A percentile compares a stretch with the other conserved stretches of the same genome.
phyloP scores from a whole-genome alignment of 306 rosid species.

The Mimosa bimucronata region DNA sequence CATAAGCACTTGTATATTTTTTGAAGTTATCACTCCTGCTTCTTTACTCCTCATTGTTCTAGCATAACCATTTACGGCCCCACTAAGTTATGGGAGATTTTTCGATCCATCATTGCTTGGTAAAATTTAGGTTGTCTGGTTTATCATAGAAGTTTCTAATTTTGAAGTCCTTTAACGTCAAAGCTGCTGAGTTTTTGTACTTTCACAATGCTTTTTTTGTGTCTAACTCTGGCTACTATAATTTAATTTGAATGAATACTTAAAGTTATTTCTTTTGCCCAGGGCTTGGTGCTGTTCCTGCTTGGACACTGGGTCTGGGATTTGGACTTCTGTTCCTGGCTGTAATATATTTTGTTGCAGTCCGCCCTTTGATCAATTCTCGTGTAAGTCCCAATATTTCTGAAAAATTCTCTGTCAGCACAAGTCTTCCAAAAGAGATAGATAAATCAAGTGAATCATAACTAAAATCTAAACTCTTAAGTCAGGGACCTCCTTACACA shows the following conservation, averaged over 20 bases:
- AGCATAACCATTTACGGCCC: not conserved
- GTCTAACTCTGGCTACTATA: constrained; percentile 5
- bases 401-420: not conserved
- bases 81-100: not conserved
- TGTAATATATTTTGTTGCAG: not conserved
- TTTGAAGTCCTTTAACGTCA: not conserved
- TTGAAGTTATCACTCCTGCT: not conserved
- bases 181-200: not conserved
- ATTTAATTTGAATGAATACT: constrained; percentile 18
- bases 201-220: not conserved
- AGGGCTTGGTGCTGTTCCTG: constrained; percentile 52
- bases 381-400: constrained; percentile 47
- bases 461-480: not conserved
- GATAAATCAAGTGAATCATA: not conserved
- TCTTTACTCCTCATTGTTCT: not conserved
- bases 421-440: not conserved
- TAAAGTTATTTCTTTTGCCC: constrained; percentile 18
- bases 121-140: not conserved
- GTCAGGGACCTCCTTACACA: not conserved
- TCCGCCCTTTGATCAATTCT: constrained; percentile 49
- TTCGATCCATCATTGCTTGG: not conserved
- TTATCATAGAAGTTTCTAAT: not conserved
- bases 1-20: not conserved
- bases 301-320: constrained; percentile 58
- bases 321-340: constrained; percentile 48